phyloP scores from a whole-genome alignment of 805 yeast genomes.

The Nakazawaea ernobii region DNA sequence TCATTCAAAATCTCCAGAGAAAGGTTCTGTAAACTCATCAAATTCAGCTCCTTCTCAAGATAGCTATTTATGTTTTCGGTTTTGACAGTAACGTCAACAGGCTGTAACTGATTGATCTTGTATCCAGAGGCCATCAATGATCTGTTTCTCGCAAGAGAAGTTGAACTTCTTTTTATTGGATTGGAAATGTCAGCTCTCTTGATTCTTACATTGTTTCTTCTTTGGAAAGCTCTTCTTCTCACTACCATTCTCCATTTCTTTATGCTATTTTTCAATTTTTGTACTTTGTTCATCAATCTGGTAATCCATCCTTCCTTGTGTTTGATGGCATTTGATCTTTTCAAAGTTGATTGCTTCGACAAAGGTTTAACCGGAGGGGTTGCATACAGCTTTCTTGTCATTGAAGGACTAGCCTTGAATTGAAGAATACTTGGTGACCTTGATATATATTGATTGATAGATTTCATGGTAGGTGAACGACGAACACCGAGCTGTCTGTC shows the following conservation, averaged over 20 bases:
- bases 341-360: conserved; percentile 5
- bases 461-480: neutral
- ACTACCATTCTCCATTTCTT: conserved; percentile 7
- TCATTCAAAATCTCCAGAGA: neutral
- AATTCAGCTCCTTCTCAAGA: conserved; percentile 1
- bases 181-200: neutral
- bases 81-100: too few relatives aligned
- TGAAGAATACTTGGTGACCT: conserved; percentile 4
- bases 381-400: neutral
- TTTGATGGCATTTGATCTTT: conserved; percentile 10
- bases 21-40: conserved; percentile 1
- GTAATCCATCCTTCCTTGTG: conserved; percentile 9
- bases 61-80: neutral
- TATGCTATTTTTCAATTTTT: neutral
- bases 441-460: neutral
- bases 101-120: neutral
- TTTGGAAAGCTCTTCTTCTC: neutral
- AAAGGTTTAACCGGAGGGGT: neutral
- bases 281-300: neutral
- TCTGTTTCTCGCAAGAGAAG: neutral
- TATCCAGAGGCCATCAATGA: too few relatives aligned
- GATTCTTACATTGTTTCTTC: neutral
- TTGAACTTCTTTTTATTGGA: neutral
- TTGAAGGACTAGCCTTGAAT: conserved; percentile 4
- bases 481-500: too few relatives aligned